phyloP scores from a whole-genome alignment of 2,329 filamentous ascomycete species.

The Proliferodiscus dingleyae region DNA sequence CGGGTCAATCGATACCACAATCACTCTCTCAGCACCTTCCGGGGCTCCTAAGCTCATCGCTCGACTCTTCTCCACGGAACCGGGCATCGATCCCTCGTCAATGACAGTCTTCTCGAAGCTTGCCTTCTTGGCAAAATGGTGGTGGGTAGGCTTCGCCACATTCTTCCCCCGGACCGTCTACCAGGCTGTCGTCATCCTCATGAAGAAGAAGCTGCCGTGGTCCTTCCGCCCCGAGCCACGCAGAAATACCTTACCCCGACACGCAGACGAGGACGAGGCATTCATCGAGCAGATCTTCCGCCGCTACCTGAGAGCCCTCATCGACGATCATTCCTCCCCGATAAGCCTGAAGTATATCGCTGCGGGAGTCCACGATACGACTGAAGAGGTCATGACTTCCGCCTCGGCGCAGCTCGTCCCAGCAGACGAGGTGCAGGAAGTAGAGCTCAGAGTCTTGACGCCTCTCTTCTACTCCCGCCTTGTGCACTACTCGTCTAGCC shows the following conservation, averaged over 20 bases:
- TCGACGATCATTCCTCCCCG: slow-evolving; percentile 40
- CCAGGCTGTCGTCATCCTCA: slow-evolving; percentile 55
- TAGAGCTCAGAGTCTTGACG: slow-evolving; percentile 56
- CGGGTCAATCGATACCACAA: slow-evolving; percentile 50
- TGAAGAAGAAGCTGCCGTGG: slow-evolving; percentile 52
- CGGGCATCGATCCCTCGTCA: slow-evolving; percentile 44
- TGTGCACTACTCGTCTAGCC: slow-evolving; percentile 55
- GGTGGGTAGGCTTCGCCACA: slow-evolving; percentile 63
- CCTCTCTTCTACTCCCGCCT: slow-evolving; percentile 65
- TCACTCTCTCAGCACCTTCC: slow-evolving; percentile 56
- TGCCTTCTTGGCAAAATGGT: slow-evolving; percentile 52
- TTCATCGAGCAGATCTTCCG: slow-evolving; percentile 44
- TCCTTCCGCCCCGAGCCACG: slow-evolving; percentile 62
- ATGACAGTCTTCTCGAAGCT: slow-evolving; percentile 41
- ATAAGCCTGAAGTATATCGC: slow-evolving; percentile 51
- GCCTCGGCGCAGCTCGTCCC: slow-evolving; percentile 19
- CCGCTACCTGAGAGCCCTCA: slow-evolving; percentile 44
- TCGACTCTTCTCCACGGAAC: slow-evolving; percentile 49
- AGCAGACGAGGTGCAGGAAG: slow-evolving; percentile 23
- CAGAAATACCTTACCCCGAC: slow-evolving; percentile 48
- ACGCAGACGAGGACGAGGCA: slow-evolving; percentile 46
- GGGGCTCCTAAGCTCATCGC: slow-evolving; percentile 56
- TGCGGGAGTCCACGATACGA: slow-evolving; percentile 39
- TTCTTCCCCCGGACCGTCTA: slow-evolving; percentile 61
- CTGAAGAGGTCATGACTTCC: slow-evolving; percentile 38